Percentiles rank a stretch among this genome's conserved stretches.
Conservation (phyloP, 495 filamentous ascomycete species). For the Aspergillus bridgeri region DNA sequence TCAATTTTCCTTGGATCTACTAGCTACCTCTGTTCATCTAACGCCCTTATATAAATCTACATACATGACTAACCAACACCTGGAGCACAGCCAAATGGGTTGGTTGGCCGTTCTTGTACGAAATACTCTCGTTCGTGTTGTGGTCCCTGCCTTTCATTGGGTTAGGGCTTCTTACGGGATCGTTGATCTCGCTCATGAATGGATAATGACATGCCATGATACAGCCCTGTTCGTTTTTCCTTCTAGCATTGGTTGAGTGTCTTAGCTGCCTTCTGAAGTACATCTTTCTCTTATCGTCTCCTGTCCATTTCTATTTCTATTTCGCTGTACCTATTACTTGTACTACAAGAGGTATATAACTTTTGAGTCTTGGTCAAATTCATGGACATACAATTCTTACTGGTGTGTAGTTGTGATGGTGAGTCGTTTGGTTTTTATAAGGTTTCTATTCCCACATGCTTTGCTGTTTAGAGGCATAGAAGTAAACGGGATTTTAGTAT, state of each 20-base stretch:
- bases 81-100: slow-evolving; percentile 13
- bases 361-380: slow-evolving; percentile 7
- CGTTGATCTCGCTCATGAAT: slow-evolving; percentile 10
- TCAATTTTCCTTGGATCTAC: slow-evolving; percentile 1
- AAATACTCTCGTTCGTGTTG: slow-evolving; percentile 8
- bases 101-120: slow-evolving; percentile 12
- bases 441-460: too few species aligned
- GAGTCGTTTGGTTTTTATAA: too few species aligned
- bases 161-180: slow-evolving; percentile 7
- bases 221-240: background rate
- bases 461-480: background rate
- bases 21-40: background rate
- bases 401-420: too few species aligned
- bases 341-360: slow-evolving; percentile 13
- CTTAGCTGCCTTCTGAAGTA: slow-evolving; percentile 1
- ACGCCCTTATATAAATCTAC: slow-evolving; percentile 2
- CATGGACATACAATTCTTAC: slow-evolving; percentile 4
- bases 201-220: slow-evolving; percentile 19
- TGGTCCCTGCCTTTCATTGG: slow-evolving; percentile 3
- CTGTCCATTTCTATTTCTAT: slow-evolving; percentile 8
- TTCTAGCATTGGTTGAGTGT: slow-evolving; percentile 7
- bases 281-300: slow-evolving; percentile 8
- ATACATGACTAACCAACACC: slow-evolving; percentile 5
- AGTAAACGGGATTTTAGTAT: background rate
- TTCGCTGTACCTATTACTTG: slow-evolving; percentile 11